These are phyloP conservation scores for Xylaria intraflava DNA, from an alignment of 495 filamentous ascomycete genomes.

Conservation along the genomic window DNA sequence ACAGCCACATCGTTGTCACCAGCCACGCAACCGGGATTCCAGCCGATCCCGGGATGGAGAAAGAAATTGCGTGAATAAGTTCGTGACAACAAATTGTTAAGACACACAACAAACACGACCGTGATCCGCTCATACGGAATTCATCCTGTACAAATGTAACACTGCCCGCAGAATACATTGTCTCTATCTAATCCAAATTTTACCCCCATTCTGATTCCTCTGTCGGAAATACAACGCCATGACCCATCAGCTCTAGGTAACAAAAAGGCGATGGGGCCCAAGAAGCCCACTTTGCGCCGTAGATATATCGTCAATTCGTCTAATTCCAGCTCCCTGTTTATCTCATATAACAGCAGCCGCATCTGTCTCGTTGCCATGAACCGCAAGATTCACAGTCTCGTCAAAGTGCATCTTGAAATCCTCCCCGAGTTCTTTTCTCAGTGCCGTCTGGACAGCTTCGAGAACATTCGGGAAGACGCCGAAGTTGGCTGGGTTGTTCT, in stretches of 20 bases:
- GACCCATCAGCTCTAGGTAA: background rate
- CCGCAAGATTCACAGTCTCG: constrained; percentile 55
- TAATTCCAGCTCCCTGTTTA: background rate
- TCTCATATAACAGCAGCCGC: constrained; percentile 23
- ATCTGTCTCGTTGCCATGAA: constrained; percentile 43
- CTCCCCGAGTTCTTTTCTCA: constrained; percentile 69
- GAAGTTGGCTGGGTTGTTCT: constrained; percentile 90
- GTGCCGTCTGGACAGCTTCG: constrained; percentile 90
- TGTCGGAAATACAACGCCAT: background rate
- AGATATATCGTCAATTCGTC: constrained; percentile 14
- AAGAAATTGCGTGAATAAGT: background rate
- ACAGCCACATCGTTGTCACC: background rate
- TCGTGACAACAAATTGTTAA: no score
- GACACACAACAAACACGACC: no score
- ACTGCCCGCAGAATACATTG: no score
- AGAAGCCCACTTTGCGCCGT: background rate
- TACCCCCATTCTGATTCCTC: no score
- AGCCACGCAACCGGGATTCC: background rate
- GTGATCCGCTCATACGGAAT: no score
- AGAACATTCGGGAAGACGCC: constrained; percentile 80
- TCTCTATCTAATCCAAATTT: no score
- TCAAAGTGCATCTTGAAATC: constrained; percentile 49
- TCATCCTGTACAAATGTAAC: no score
- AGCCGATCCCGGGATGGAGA: background rate
- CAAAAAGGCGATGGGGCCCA: background rate